phyloP scores from a whole-genome alignment of 495 filamentous ascomycete genomes.

The Tuber indicum region DNA sequence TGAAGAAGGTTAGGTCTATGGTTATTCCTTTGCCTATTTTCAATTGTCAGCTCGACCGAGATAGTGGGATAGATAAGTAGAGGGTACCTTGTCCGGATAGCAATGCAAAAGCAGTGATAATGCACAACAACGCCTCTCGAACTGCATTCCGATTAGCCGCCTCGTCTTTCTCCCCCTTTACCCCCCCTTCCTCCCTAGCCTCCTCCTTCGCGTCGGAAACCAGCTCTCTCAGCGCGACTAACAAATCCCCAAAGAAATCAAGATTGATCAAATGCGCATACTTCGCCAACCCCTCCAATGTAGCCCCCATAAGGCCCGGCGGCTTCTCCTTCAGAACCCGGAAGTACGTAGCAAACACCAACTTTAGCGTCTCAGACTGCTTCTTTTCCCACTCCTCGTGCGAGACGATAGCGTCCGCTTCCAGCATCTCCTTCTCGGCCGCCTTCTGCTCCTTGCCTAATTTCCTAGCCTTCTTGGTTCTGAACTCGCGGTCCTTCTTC shows the following conservation, averaged over 20 bases:
- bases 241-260: slow-evolving; percentile 92
- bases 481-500: slow-evolving; percentile 52
- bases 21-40: slow-evolving; percentile 56
- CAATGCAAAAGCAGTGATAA: slow-evolving; percentile 88
- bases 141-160: slow-evolving; percentile 56
- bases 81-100: slow-evolving; percentile 84
- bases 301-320: slow-evolving; percentile 80
- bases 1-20: slow-evolving; percentile 91
- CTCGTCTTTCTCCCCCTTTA: slow-evolving; percentile 44
- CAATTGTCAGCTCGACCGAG: slow-evolving; percentile 1
- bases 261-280: slow-evolving; percentile 97
- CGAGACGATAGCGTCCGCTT: slow-evolving; percentile 81
- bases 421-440: slow-evolving; percentile 85
- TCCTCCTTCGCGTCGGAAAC: slow-evolving; percentile 57
- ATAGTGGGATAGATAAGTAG: slow-evolving; percentile 27
- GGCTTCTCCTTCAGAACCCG: slow-evolving; percentile 78
- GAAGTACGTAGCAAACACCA: slow-evolving; percentile 93
- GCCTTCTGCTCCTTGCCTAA: slow-evolving; percentile 72
- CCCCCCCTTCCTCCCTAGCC: slow-evolving; percentile 43
- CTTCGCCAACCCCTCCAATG: slow-evolving; percentile 81
- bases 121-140: slow-evolving; percentile 86
- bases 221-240: slow-evolving; percentile 88
- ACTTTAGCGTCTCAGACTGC: slow-evolving; percentile 88
- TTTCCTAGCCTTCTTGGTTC: slow-evolving; percentile 69
- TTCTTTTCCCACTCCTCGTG: slow-evolving; percentile 88